These are phyloP conservation scores for Blastobotrys terrestris DNA, from an alignment of 805 yeast species.

Conservation along the genomic window DNA sequence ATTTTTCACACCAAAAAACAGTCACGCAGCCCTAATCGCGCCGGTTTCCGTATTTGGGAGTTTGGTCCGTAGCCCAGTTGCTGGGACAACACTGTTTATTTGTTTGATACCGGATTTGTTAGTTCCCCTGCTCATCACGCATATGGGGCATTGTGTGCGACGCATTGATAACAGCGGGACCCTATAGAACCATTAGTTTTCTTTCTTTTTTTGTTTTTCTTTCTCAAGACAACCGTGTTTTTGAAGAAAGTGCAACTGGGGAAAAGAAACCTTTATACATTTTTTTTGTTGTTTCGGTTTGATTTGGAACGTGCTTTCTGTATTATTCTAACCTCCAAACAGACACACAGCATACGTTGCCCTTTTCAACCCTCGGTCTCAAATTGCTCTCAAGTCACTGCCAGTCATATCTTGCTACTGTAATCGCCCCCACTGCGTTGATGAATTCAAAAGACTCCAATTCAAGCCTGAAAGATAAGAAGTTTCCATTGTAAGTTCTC, in stretches of 20 bases:
- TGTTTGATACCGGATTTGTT: background rate
- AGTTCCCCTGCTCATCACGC: background rate
- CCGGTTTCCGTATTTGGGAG: background rate
- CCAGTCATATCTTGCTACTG: background rate
- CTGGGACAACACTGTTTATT: background rate
- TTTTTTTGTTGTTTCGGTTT: too few species aligned
- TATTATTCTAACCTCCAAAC: background rate
- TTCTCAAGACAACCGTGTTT: background rate
- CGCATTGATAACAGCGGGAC: background rate
- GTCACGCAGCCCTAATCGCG: background rate
- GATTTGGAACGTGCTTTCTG: background rate
- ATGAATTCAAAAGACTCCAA: conserved; percentile 20
- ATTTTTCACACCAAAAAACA: background rate
- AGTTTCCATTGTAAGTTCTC: conserved; percentile 12
- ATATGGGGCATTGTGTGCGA: background rate
- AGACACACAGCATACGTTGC: too few species aligned
- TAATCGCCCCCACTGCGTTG: background rate
- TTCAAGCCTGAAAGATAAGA: conserved; percentile 19
- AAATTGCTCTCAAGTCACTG: background rate
- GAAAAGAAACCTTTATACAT: background rate
- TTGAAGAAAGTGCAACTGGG: too few species aligned
- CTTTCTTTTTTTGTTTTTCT: too few species aligned
- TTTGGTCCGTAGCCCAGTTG: background rate
- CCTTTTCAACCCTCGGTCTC: background rate
- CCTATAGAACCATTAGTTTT: too few species aligned